Percentiles rank a stretch among this genome's conserved stretches.
Conservation (phyloP, 2,329 filamentous ascomycete species). For the Cladophialophora chaetospira region DNA sequence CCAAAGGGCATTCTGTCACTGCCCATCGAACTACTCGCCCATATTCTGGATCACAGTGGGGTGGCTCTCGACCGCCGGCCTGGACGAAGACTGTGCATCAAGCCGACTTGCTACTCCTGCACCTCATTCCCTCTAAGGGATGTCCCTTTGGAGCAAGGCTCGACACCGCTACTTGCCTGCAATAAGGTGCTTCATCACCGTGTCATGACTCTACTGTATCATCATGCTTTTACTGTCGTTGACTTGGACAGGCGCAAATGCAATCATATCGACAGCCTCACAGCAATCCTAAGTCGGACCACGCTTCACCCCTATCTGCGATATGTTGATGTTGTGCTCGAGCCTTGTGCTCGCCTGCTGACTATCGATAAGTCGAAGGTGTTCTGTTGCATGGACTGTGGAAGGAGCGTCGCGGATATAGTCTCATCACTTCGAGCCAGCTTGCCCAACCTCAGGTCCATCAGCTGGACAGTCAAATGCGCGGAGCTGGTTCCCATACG, state of each 20-base stretch:
- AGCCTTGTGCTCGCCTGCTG: neutral
- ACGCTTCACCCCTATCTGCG: neutral
- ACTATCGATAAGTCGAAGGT: neutral
- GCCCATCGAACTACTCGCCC: neutral
- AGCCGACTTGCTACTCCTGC: neutral
- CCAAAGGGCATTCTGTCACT: neutral
- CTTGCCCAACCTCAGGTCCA: neutral
- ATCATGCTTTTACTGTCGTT: neutral
- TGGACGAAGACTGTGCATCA: neutral
- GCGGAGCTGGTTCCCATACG: neutral
- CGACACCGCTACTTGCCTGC: neutral
- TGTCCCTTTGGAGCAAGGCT: neutral
- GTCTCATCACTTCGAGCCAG: neutral
- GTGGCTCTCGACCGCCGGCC: neutral
- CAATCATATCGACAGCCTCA: neutral
- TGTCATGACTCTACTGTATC: neutral
- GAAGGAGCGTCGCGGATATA: neutral
- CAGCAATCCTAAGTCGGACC: neutral
- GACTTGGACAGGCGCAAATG: neutral
- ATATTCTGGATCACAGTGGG: neutral
- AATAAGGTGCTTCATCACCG: neutral
- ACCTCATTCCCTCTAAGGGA: neutral
- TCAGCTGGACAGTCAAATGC: neutral
- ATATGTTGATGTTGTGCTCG: neutral
- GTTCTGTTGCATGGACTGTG: neutral